Percentiles rank a stretch among this genome's conserved stretches.
phyloP scores from a whole-genome alignment of 163 green algal genomes.

The Scenedesmus sp. region DNA sequence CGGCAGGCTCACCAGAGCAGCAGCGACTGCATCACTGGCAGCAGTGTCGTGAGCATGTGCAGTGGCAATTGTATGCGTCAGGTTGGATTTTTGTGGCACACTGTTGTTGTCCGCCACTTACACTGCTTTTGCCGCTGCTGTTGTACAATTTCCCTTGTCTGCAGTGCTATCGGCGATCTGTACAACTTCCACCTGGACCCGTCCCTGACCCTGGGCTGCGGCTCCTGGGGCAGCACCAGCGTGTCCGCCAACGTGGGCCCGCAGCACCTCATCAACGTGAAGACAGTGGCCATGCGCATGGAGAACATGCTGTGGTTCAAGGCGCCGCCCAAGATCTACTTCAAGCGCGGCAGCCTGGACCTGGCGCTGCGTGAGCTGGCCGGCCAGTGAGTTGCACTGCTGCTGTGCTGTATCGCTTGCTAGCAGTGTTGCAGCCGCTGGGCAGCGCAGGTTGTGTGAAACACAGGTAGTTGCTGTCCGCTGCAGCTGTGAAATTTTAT shows the following conservation, averaged over 20 bases:
- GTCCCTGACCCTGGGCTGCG: slow-evolving; percentile 80
- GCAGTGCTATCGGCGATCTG: slow-evolving; percentile 70
- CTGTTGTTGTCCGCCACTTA: not conserved
- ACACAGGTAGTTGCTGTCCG: not conserved
- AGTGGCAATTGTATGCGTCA: not conserved
- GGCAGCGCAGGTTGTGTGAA: not conserved
- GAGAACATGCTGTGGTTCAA: slow-evolving; percentile 89
- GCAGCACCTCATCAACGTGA: slow-evolving; percentile 81
- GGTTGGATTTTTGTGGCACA: too few relatives aligned
- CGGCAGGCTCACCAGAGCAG: not conserved
- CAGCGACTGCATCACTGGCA: not conserved
- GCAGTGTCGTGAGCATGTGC: not conserved
- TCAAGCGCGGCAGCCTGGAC: slow-evolving; percentile 70
- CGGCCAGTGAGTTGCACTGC: slow-evolving; percentile 26
- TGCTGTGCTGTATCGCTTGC: not conserved
- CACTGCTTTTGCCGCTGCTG: not conserved
- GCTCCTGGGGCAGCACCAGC: slow-evolving; percentile 73
- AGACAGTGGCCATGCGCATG: slow-evolving; percentile 67
- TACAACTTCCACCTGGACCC: slow-evolving; percentile 85
- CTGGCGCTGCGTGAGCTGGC: slow-evolving; percentile 66
- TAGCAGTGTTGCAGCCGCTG: not conserved
- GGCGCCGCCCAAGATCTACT: slow-evolving; percentile 71
- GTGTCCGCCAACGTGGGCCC: slow-evolving; percentile 81
- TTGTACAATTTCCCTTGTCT: not conserved
- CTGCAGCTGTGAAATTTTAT: not conserved